phyloP scores from a whole-genome alignment of 352 stramenopile genomes.

The Phytophthora foliorum region DNA sequence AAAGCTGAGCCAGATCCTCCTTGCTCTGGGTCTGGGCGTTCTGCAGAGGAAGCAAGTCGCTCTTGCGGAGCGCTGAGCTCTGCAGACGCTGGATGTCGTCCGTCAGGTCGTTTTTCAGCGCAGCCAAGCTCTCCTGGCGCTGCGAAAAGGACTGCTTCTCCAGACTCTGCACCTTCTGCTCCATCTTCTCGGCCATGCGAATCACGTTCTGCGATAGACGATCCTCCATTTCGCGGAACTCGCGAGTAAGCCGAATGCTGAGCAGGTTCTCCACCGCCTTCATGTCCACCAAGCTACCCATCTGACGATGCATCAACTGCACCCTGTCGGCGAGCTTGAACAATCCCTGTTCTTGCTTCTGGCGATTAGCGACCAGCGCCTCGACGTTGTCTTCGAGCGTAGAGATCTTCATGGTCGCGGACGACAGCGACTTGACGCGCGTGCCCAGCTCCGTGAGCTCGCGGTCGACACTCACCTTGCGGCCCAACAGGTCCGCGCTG shows the following conservation, averaged over 20 bases:
- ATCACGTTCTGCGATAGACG: conserved; percentile 64
- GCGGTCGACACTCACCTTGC: conserved; percentile 70
- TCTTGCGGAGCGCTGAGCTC: conserved; percentile 53
- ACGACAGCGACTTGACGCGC: conserved; percentile 67
- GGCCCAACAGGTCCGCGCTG: conserved; percentile 66
- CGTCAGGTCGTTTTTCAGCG: conserved; percentile 64
- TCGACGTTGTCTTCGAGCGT: conserved; percentile 73
- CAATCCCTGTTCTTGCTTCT: conserved; percentile 68
- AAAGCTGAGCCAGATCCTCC: conserved; percentile 69
- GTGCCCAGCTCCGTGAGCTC: conserved; percentile 65
- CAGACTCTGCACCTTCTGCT: conserved; percentile 65
- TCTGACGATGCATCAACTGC: conserved; percentile 59
- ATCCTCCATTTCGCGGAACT: conserved; percentile 80
- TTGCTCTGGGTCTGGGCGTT: conserved; percentile 70
- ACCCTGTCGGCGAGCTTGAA: conserved; percentile 68
- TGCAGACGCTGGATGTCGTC: conserved; percentile 72
- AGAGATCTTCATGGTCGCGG: conserved; percentile 64
- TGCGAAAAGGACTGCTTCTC: conserved; percentile 67
- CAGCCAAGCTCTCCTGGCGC: conserved; percentile 56
- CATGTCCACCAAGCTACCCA: conserved; percentile 61
- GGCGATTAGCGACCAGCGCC: conserved; percentile 48
- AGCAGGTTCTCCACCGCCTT: conserved; percentile 77
- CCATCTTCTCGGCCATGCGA: conserved; percentile 75
- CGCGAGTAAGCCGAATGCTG: conserved; percentile 70
- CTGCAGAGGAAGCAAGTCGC: conserved; percentile 61